Conservation (phyloP, 2,329 filamentous ascomycete genomes). For the Penicillium sp. region DNA sequence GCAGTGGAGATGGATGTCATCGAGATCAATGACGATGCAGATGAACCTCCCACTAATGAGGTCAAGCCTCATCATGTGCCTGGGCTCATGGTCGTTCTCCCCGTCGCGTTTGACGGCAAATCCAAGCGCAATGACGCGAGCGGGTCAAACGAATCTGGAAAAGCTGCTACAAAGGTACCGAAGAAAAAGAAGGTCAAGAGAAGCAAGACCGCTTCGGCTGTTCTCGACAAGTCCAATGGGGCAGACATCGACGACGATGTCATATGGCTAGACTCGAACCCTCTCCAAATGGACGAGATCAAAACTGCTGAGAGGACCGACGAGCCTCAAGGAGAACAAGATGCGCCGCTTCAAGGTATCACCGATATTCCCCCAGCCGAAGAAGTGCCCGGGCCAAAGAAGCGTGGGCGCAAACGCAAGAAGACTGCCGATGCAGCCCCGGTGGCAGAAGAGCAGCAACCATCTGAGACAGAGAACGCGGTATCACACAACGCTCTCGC, state of each 20-base stretch:
- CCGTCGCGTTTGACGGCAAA: not conserved
- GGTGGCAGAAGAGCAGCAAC: not conserved
- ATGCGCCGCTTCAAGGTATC: constrained; percentile 1
- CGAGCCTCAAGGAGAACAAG: not conserved
- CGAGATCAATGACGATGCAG: constrained; percentile 10
- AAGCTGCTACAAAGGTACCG: constrained; percentile 33
- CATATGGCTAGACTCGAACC: constrained; percentile 48
- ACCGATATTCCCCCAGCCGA: not conserved
- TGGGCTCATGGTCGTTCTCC: not conserved
- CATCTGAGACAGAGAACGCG: constrained; percentile 5
- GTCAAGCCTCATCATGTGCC: not conserved
- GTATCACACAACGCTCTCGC: not conserved
- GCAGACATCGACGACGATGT: constrained; percentile 49
- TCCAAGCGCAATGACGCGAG: not conserved
- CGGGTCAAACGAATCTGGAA: not conserved
- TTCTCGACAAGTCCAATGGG: constrained; percentile 38
- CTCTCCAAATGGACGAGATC: constrained; percentile 14
- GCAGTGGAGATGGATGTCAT: not conserved
- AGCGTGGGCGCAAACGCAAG: constrained; percentile 52
- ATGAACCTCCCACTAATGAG: not conserved
- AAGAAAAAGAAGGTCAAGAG: constrained; percentile 55
- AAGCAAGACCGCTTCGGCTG: constrained; percentile 49
- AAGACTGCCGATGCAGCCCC: constrained; percentile 26
- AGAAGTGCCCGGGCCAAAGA: constrained; percentile 43
- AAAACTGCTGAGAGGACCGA: constrained; percentile 5